Evolutionary conservation across 441 rosid species (phyloP), one percentile per base, ranked within the genome.

Genomic region (Pelargonium australe): DNA sequence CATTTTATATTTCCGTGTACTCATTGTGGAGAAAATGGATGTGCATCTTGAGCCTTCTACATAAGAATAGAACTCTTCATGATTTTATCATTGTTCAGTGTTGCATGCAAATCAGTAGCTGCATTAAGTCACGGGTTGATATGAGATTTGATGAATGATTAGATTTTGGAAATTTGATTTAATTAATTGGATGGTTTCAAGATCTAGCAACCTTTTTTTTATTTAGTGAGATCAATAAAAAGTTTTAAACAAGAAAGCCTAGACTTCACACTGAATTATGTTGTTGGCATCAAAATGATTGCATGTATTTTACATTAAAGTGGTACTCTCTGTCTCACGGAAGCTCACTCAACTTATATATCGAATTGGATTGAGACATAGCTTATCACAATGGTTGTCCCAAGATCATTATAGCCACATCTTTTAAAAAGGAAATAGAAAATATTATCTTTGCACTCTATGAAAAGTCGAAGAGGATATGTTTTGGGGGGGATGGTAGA

Each of bases 1-100:
- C 23, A 17, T 14, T 55, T 55, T 55, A 14, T 13, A 55, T 55
- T 55, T 55, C 25, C 61, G 19, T 70, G 65, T 34, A 53, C 65
- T 65, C 14, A 47, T 37, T 65, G 60, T 57, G 23, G 43, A 19
- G 31, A 57, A 66, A 63, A 9, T 53, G 7, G 62, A 44, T 63
- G 25, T 34, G 61, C 25, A 16, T 16, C 61, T 55, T n/a, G 16
- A 16, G 60, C 17, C 60, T 19, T 4, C 37, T 3, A 31, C 37
- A 14, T 13, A 8, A 53, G 17, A 53, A 53, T 16, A 7, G 20
- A 53, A 53, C 60, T 53, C 60, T 53, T 53, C 17, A 53, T 6
- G 23, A 5, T 16, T 55, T 23, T 14, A 16, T 16, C 23, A 53
- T 53, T 53, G 14, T 14, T 53, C n/a, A 53, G 14, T 53, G 1